Evolutionary conservation across 2,329 filamentous ascomycete genomes (phyloP).

Genomic region (Pseudocercospora macadamiae): DNA sequence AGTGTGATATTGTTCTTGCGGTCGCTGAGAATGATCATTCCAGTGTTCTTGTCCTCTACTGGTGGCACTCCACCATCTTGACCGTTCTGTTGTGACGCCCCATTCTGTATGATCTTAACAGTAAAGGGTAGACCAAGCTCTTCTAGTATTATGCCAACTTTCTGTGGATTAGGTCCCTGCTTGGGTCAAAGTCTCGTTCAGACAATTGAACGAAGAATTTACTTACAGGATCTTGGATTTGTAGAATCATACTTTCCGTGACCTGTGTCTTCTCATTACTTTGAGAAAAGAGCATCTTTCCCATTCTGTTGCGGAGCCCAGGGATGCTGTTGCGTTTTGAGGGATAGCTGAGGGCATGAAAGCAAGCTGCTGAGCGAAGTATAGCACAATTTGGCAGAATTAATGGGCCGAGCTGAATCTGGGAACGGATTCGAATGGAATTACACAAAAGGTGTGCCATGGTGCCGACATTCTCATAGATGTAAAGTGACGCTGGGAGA

Average conservation of each 20-base stretch:
- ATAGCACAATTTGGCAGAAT: too few species aligned
- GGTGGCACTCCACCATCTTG: constrained; percentile 46
- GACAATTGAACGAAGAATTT: neutral
- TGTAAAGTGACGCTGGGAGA: too few species aligned
- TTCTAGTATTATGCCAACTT: constrained; percentile 41
- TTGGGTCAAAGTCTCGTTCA: neutral
- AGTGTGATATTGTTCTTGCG: constrained; percentile 29
- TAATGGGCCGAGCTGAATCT: too few species aligned
- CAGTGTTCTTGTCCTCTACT: constrained; percentile 52
- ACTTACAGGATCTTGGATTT: neutral
- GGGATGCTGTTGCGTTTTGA: too few species aligned
- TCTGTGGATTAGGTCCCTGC: constrained; percentile 7
- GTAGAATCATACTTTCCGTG: neutral
- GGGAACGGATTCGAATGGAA: too few species aligned
- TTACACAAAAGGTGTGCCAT: too few species aligned
- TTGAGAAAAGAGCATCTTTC: too few species aligned
- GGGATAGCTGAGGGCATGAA: too few species aligned
- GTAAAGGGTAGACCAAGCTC: constrained; percentile 49
- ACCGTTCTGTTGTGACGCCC: constrained; percentile 42
- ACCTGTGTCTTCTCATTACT: neutral
- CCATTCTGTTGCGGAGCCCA: too few species aligned
- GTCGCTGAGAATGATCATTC: constrained; percentile 25
- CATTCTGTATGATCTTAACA: constrained; percentile 45
- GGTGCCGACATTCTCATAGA: too few species aligned
- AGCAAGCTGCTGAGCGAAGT: too few species aligned